phyloP scores from a whole-genome alignment of 805 yeast genomes.

The Ogataea nitratoaversa region DNA sequence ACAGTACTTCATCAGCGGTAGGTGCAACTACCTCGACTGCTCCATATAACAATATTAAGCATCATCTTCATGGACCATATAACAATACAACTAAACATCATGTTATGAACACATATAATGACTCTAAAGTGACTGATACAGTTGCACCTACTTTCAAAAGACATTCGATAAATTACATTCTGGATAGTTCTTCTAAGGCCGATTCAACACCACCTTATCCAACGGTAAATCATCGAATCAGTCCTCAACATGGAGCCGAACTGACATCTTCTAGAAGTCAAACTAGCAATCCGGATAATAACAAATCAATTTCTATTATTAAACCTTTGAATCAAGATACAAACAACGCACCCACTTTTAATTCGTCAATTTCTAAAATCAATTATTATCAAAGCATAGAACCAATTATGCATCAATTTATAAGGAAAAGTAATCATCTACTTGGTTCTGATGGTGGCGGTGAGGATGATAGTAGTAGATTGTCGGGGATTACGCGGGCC shows the following conservation, averaged over 20 bases:
- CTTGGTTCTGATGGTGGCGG: background rate
- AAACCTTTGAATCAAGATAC: conserved; percentile 6
- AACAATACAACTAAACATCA: conserved; percentile 9
- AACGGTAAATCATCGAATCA: background rate
- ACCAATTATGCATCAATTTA: conserved; percentile 9
- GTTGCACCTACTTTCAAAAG: conserved; percentile 17
- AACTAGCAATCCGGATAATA: conserved; percentile 6
- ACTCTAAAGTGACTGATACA: conserved; percentile 26
- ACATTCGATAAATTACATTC: conserved; percentile 4
- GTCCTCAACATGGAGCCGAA: background rate
- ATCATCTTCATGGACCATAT: no score
- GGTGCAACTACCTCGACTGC: conserved; percentile 4
- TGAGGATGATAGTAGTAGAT: background rate
- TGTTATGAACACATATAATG: conserved; percentile 25
- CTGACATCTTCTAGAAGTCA: background rate
- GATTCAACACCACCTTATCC: background rate
- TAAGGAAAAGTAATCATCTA: conserved; percentile 10
- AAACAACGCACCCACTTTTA: conserved; percentile 9
- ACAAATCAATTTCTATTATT: conserved; percentile 16
- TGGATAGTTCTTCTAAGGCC: conserved; percentile 1
- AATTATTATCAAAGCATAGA: conserved; percentile 20
- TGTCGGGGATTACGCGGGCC: background rate
- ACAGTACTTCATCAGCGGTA: conserved; percentile 17
- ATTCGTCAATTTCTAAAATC: conserved; percentile 21
- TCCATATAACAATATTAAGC: no score